Evolutionary conservation across 1,139 yeast genomes (phyloP).

Genomic region (Yamadazyma kanchanaburiensis): DNA sequence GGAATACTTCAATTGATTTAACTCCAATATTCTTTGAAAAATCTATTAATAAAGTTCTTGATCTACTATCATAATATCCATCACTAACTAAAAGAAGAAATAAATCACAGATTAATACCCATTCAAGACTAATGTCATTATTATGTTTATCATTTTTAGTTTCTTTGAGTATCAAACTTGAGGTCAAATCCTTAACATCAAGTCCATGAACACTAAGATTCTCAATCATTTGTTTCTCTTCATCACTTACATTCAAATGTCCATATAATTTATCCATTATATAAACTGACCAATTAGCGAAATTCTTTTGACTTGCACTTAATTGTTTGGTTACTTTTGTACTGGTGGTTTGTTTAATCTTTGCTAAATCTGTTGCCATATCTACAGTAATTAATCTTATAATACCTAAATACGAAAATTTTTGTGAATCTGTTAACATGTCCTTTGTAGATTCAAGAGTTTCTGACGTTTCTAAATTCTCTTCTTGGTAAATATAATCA

Average conservation of each 20-base stretch:
- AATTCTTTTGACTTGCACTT: constrained; percentile 70
- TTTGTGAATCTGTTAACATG: constrained; percentile 78
- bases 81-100: constrained; percentile 78
- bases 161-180: constrained; percentile 39
- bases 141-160: constrained; percentile 18
- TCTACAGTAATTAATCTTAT: constrained; percentile 72
- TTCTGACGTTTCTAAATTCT: constrained; percentile 48
- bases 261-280: constrained; percentile 69
- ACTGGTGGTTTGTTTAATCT: constrained; percentile 49
- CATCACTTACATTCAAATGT: constrained; percentile 72
- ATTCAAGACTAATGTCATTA: constrained; percentile 45
- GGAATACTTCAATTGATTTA: constrained; percentile 63
- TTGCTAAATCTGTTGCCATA: constrained; percentile 77
- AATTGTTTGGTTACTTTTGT: constrained; percentile 56
- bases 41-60: constrained; percentile 66
- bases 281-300: constrained; percentile 82
- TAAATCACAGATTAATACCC: constrained; percentile 92
- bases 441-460: constrained; percentile 79
- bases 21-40: constrained; percentile 67
- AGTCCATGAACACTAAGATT: constrained; percentile 82
- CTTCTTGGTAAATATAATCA: constrained; percentile 22
- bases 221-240: constrained; percentile 86
- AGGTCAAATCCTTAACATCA: constrained; percentile 65
- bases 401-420: constrained; percentile 89
- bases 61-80: constrained; percentile 85